Evolutionary conservation across 2,329 filamentous ascomycete species (phyloP).

Genomic region (Penicillium psychrosexuale): DNA sequence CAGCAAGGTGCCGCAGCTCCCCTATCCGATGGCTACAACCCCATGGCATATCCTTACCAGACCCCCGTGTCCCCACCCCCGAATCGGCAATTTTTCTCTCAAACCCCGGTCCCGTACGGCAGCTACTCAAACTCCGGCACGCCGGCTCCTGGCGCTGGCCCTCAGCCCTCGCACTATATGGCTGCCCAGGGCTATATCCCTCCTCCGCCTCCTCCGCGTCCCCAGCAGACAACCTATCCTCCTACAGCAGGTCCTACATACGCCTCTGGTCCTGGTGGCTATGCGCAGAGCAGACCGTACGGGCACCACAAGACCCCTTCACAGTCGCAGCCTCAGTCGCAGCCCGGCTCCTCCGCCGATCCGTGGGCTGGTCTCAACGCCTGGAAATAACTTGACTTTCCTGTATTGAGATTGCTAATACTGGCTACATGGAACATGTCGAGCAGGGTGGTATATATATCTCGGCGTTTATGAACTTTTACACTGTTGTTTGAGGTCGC

Average conservation of each 20-base stretch:
- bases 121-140: constrained; percentile 37
- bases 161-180: constrained; percentile 47
- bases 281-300: constrained; percentile 50
- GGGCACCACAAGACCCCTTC: constrained; percentile 40
- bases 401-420: not conserved
- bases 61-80: constrained; percentile 44
- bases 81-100: constrained; percentile 39
- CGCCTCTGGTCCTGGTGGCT: constrained; percentile 53
- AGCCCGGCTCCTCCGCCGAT: constrained; percentile 46
- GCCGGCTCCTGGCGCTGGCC: constrained; percentile 22
- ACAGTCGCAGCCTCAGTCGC: constrained; percentile 31
- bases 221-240: constrained; percentile 49
- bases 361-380: constrained; percentile 69
- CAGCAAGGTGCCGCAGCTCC: constrained; percentile 44
- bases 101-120: constrained; percentile 33
- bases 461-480: constrained; percentile 17
- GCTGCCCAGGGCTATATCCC: constrained; percentile 62
- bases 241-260: constrained; percentile 52
- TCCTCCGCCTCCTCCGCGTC: constrained; percentile 64
- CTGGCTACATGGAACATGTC: not conserved
- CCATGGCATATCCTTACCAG: constrained; percentile 50
- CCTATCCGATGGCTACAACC: constrained; percentile 47
- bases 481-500: not conserved
- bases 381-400: constrained; percentile 55
- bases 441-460: constrained; percentile 13